Evolutionary conservation across 192 early-diverging fungal genomes (phyloP).

Genomic region (Rhizophagus sp.): DNA sequence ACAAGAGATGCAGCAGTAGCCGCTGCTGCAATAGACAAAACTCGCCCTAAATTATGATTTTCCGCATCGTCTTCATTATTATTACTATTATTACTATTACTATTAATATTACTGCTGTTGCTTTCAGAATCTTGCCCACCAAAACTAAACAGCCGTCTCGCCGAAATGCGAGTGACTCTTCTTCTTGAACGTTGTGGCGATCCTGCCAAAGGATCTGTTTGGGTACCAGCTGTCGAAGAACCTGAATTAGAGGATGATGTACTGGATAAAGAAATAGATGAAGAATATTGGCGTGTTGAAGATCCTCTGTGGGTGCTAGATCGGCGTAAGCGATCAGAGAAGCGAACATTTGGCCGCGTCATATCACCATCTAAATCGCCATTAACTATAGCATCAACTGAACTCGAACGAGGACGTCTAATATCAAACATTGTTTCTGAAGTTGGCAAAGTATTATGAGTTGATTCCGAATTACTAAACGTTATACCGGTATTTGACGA

Average conservation of each 20-base stretch:
- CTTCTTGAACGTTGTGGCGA: conserved; percentile 14
- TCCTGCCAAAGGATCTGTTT: conserved; percentile 10
- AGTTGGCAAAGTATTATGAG: background rate
- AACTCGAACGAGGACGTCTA: background rate
- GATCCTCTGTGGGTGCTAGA: conserved; percentile 14
- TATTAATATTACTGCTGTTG: background rate
- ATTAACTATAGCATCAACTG: conserved; percentile 5
- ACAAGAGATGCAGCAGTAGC: conserved; percentile 21
- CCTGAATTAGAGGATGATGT: background rate
- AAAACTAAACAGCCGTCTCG: conserved; percentile 2
- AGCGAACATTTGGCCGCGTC: background rate
- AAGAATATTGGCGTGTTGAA: background rate
- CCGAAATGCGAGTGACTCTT: background rate
- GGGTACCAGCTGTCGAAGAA: conserved; percentile 12
- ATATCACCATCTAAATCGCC: background rate
- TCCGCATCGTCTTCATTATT: conserved; percentile 10
- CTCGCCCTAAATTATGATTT: background rate
- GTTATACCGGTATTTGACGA: background rate
- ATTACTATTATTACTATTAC: background rate
- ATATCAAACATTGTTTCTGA: background rate
- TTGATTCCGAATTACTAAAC: background rate
- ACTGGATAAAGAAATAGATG: background rate
- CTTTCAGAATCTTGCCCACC: conserved; percentile 1
- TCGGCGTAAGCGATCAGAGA: conserved; percentile 5
- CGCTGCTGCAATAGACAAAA: conserved; percentile 15